A percentile compares a stretch with the other conserved stretches of the same genome.
These are phyloP conservation scores for Mimosa bimucronata DNA, from an alignment of 306 rosid genomes.

Conservation along the genomic window DNA sequence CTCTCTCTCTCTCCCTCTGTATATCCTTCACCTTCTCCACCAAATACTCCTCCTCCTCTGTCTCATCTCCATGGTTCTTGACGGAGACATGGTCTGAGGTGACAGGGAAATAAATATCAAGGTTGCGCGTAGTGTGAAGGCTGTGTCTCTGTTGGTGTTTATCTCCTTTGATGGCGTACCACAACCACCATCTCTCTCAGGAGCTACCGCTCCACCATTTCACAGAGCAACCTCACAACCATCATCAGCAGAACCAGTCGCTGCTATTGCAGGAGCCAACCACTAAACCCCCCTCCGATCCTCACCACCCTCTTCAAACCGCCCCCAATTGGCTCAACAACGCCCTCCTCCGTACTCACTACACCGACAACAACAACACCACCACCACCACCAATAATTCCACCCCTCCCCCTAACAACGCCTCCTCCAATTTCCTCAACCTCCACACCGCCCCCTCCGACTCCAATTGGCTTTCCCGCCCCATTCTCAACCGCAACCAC, in stretches of 20 bases:
- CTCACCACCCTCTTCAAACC: constrained; percentile 54
- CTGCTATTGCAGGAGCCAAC: constrained; percentile 50
- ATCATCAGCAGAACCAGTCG: constrained; percentile 44
- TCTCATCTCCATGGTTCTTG: neutral
- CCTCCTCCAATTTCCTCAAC: constrained; percentile 71
- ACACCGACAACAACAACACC: constrained; percentile 35
- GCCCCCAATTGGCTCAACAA: constrained; percentile 96
- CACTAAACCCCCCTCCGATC: constrained; percentile 52
- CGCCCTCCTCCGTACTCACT: constrained; percentile 88
- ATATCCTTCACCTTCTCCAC: constrained; percentile 32
- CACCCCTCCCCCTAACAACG: constrained; percentile 16
- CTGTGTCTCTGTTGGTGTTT: too few species aligned
- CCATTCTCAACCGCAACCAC: constrained; percentile 76
- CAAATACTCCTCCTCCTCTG: neutral
- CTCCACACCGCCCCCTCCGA: constrained; percentile 78
- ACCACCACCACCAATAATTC: constrained; percentile 2
- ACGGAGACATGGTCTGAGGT: constrained; percentile 23
- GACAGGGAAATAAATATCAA: neutral
- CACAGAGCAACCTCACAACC: constrained; percentile 52
- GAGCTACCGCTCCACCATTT: constrained; percentile 83
- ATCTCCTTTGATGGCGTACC: constrained; percentile 99
- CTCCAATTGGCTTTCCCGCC: constrained; percentile 70
- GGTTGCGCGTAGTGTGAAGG: neutral
- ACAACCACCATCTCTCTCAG: constrained; percentile 67
- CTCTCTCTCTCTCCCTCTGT: neutral